Evolutionary conservation across 305 asterid species (phyloP).

Genomic region (Stenogyne calaminthoides): DNA sequence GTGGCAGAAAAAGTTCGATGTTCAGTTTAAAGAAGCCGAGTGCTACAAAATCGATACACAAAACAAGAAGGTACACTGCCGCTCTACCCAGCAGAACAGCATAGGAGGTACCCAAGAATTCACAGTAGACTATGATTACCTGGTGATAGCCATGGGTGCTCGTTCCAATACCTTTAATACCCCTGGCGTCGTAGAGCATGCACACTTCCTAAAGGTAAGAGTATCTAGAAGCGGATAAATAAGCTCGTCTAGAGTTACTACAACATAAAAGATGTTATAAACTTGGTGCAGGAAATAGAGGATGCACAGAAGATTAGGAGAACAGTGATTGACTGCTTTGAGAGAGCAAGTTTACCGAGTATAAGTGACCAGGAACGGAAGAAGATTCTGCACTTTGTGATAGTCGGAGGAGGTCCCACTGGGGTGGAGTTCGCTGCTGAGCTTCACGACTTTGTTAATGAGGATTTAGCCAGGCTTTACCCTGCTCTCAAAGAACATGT

Average conservation of each 20-base stretch:
- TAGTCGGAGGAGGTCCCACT: conserved; percentile 93
- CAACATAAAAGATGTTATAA: neutral
- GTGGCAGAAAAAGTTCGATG: conserved; percentile 63
- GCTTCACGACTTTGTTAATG: conserved; percentile 80
- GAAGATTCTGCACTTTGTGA: conserved; percentile 80
- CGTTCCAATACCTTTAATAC: conserved; percentile 85
- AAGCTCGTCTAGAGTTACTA: neutral
- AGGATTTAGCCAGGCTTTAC: conserved; percentile 74
- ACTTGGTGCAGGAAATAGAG: conserved; percentile 68
- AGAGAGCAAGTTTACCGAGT: conserved; percentile 85
- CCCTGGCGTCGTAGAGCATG: conserved; percentile 87
- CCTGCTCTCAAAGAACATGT: conserved; percentile 61
- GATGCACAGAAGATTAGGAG: conserved; percentile 87
- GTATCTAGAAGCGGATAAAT: neutral
- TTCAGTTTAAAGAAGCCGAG: conserved; percentile 65
- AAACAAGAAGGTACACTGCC: conserved; percentile 77
- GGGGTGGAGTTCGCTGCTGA: conserved; percentile 97
- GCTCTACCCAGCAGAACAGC: conserved; percentile 43
- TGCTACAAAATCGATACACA: conserved; percentile 78
- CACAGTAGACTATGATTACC: conserved; percentile 77
- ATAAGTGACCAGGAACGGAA: conserved; percentile 71
- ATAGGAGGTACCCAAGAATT: conserved; percentile 65
- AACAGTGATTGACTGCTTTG: conserved; percentile 81
- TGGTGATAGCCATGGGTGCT: conserved; percentile 94
- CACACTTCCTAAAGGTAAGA: conserved; percentile 83